Base-by-base conservation (phyloP, 2,329 filamentous ascomycete genomes). In the Metarhizium brunneum region DNA sequence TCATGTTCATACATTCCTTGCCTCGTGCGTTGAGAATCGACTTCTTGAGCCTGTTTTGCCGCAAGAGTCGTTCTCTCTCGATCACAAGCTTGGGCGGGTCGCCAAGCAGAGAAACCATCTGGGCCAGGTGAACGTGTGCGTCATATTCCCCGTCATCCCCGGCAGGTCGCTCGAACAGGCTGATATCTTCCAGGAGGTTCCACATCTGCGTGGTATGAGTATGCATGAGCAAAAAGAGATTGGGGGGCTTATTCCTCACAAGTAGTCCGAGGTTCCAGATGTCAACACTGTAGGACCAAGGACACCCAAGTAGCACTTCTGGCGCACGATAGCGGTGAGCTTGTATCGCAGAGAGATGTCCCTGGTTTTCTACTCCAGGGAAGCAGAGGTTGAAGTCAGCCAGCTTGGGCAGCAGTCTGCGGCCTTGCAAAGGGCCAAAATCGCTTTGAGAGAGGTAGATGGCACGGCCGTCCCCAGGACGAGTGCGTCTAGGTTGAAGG, bases 231-330 rank as follows among this genome's bases (percentile, higher is more conserved):
- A 25, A 13, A 43, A 40, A 36, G 29, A 32, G 35, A 35, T 6
- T 6, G 18, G 2, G 30, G 18, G 18, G n/a, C 10, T 18, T 32
- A 16, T n/a, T 49, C 42, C 54, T 58, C 48, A 63, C 61, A 25
- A 62, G 54, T 8, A 63, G 54, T 18, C 61, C 61, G 29, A 62
- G 48, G 30, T 62, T 62, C 61, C 60, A 62, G 20, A 63, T 61
- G 45, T 63, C 60, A 47, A 16, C 56, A 40, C 58, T 57, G 25
- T 60, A 60, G 14, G 60, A 56, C 59, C 59, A 62, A 7, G 59
- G 58, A 14, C 57, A 59, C n/a, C 63, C 62, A 14, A 65, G 59
- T 1, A 65, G 20, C 13, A 62, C 62, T 42, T 65, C 63, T 16
- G 63, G 63, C n/a, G 59, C 59, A 11, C 61, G 63, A 42, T 53